Evolutionary conservation across 2,329 filamentous ascomycete genomes (phyloP).

Genomic region (Amauroascus niger): DNA sequence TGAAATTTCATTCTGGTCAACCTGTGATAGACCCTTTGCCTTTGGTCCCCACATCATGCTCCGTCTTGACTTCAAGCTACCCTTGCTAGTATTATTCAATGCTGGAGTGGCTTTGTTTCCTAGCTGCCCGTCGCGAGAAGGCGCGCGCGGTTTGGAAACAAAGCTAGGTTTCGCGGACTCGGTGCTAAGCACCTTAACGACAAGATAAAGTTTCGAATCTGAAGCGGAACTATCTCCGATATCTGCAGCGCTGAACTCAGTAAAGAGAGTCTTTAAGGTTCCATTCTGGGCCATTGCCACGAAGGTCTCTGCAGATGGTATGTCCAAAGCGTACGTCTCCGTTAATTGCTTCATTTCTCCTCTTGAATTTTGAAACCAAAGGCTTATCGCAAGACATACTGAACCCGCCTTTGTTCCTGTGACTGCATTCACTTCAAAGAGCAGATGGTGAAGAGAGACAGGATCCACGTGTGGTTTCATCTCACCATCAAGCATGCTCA

Average conservation of each 20-base stretch:
- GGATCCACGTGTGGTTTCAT: constrained; percentile 59
- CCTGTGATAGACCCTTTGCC: constrained; percentile 22
- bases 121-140: constrained; percentile 28
- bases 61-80: constrained; percentile 33
- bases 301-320: constrained; percentile 64
- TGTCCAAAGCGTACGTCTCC: constrained; percentile 70
- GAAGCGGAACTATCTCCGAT: constrained; percentile 52
- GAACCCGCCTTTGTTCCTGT: constrained; percentile 66
- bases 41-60: constrained; percentile 40
- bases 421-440: constrained; percentile 76
- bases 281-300: constrained; percentile 54
- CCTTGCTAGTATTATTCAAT: constrained; percentile 28
- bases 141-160: constrained; percentile 23
- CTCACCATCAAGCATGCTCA: constrained; percentile 84
- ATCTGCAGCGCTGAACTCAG: constrained; percentile 71
- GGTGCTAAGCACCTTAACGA: constrained; percentile 65
- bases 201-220: constrained; percentile 67
- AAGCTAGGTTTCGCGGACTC: constrained; percentile 35
- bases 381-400: constrained; percentile 64
- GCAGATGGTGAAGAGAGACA: constrained; percentile 64
- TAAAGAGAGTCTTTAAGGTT: constrained; percentile 75
- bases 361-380: constrained; percentile 62
- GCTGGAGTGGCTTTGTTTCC: constrained; percentile 23
- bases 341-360: constrained; percentile 59
- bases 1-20: constrained; percentile 24